Evolutionary conservation across 192 early-diverging fungal species (phyloP).

Genomic region (Linnemannia elongata): DNA sequence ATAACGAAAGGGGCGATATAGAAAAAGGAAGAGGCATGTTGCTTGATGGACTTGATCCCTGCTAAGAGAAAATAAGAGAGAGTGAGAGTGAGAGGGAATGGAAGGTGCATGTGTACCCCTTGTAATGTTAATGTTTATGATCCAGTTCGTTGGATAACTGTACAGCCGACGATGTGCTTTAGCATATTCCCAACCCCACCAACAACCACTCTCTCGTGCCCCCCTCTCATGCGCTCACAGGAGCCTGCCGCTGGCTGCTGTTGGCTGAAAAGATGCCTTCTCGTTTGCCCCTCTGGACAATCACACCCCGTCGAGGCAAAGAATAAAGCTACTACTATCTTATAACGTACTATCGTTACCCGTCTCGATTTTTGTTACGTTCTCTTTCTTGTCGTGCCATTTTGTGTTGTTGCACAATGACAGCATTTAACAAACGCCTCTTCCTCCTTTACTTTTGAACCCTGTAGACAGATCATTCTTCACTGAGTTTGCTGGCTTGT

Average conservation of each 20-base stretch:
- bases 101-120: neutral
- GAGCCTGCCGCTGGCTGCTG: too few relatives aligned
- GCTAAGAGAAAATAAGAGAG: too few relatives aligned
- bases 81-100: too few relatives aligned
- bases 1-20: neutral
- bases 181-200: neutral
- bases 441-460: neutral
- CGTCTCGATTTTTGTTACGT: neutral
- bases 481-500: neutral
- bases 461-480: neutral
- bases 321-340: neutral
- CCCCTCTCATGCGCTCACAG: neutral
- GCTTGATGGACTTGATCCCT: too few relatives aligned
- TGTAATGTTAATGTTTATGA: neutral
- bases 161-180: neutral
- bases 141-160: neutral
- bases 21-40: too few relatives aligned
- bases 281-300: neutral
- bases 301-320: neutral
- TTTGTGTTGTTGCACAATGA: neutral
- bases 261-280: too few relatives aligned
- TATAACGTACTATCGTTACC: neutral
- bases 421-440: neutral
- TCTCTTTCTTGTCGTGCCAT: neutral
- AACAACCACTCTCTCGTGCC: neutral